phyloP scores from a whole-genome alignment of 345 rosid genomes.

The Iberis pinnata region DNA sequence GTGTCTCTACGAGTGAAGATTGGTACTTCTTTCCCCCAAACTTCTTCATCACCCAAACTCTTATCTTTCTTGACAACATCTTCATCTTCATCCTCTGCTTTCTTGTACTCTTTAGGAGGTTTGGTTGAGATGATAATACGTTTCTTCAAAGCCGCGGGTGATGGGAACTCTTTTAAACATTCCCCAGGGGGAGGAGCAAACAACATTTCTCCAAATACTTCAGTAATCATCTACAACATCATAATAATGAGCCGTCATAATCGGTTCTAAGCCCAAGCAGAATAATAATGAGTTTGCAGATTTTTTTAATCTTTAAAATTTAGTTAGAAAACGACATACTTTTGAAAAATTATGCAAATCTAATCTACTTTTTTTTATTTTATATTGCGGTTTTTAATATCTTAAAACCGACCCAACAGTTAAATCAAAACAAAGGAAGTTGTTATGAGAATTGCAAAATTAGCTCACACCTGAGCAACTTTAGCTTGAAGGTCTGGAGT shows the following conservation, averaged over 20 bases:
- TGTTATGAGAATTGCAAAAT: slow-evolving; percentile 4
- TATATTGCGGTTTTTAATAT: too few species aligned
- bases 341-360: too few species aligned
- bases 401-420: too few species aligned
- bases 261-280: too few species aligned
- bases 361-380: too few species aligned
- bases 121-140: slow-evolving; percentile 83
- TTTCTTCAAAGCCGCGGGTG: slow-evolving; percentile 58
- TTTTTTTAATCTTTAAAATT: too few species aligned
- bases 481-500: slow-evolving; percentile 75
- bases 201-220: slow-evolving; percentile 76
- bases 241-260: too few species aligned
- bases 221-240: slow-evolving; percentile 54
- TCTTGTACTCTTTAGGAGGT: slow-evolving; percentile 82
- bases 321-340: too few species aligned
- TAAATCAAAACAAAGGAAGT: too few species aligned
- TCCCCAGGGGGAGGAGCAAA: slow-evolving; percentile 61
- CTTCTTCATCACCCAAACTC: slow-evolving; percentile 34
- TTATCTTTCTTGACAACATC: slow-evolving; percentile 17
- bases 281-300: too few species aligned
- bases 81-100: slow-evolving; percentile 42
- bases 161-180: slow-evolving; percentile 75
- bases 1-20: slow-evolving; percentile 14
- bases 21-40: slow-evolving; percentile 31
- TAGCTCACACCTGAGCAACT: slow-evolving; percentile 63